Evolutionary conservation across 768 basidiomycete species (phyloP).

Genomic region (Mycena amicta): DNA sequence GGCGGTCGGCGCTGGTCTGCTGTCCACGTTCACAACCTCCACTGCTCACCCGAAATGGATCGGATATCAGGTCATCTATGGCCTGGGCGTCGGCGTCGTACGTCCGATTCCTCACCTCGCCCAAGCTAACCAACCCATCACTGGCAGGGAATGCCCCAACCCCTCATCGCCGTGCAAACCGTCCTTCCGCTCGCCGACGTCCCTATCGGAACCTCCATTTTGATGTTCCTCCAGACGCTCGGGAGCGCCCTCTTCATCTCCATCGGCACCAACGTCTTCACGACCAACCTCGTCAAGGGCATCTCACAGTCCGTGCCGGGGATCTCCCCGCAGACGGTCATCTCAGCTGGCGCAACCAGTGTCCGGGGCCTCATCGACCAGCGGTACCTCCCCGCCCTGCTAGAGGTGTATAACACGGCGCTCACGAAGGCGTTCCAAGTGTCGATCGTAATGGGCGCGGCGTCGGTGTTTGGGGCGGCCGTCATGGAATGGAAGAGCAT

Average conservation of each 20-base stretch:
- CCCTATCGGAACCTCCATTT: conserved; percentile 16
- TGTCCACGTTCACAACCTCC: conserved; percentile 32
- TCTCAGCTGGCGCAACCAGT: conserved; percentile 9
- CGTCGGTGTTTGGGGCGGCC: conserved; percentile 4
- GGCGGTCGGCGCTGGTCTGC: conserved; percentile 39
- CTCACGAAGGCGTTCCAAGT: conserved; percentile 10
- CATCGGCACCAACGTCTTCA: conserved; percentile 23
- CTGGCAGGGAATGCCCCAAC: conserved; percentile 24
- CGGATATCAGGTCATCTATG: conserved; percentile 26
- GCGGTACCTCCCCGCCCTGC: conserved; percentile 2
- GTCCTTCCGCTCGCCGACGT: conserved; percentile 16
- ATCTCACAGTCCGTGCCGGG: conserved; percentile 5
- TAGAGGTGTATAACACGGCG: conserved; percentile 15
- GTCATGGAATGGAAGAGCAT: conserved; percentile 15
- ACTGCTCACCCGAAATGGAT: conserved; percentile 23
- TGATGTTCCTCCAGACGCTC: conserved; percentile 23
- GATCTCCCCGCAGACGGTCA: conserved; percentile 6
- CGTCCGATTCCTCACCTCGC: too few species aligned
- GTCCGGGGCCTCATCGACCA: conserved; percentile 1
- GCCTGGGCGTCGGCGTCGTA: conserved; percentile 34
- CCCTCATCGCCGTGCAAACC: conserved; percentile 24
- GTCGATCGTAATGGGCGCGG: conserved; percentile 2
- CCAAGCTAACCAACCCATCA: too few species aligned
- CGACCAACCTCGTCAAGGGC: conserved; percentile 1
- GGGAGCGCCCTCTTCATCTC: conserved; percentile 26